phyloP scores from a whole-genome alignment of 805 yeast genomes.

The Teunomyces tritomae region DNA sequence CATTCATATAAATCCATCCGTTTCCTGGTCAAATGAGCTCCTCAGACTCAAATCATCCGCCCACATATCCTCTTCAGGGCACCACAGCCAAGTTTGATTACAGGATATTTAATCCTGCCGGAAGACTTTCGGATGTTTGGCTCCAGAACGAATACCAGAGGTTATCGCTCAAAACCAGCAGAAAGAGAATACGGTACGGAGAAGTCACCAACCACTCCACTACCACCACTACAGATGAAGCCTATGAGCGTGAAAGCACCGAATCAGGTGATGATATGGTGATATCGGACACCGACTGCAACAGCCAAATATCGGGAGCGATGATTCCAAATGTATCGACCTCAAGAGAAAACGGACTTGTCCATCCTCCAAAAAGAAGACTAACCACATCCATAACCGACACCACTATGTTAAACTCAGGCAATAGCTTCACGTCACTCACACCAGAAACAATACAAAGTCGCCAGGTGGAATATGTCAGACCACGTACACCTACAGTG shows the following conservation, averaged over 20 bases:
- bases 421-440: background rate
- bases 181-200: slow-evolving; percentile 18
- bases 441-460: slow-evolving; percentile 1
- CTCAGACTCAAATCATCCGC: slow-evolving; percentile 23
- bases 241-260: slow-evolving; percentile 12
- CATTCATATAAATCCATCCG: background rate
- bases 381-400: slow-evolving; percentile 14
- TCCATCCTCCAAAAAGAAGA: slow-evolving; percentile 40
- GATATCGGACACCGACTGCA: slow-evolving; percentile 33
- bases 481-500: slow-evolving; percentile 28
- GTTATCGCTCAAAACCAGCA: slow-evolving; percentile 17
- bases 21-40: background rate
- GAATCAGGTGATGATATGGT: slow-evolving; percentile 35
- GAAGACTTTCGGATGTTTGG: slow-evolving; percentile 33
- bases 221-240: slow-evolving; percentile 14
- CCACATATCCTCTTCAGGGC: slow-evolving; percentile 32
- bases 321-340: slow-evolving; percentile 8
- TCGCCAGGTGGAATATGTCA: background rate
- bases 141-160: slow-evolving; percentile 26
- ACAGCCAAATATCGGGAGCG: slow-evolving; percentile 18
- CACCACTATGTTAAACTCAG: slow-evolving; percentile 1
- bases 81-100: slow-evolving; percentile 31
- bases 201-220: slow-evolving; percentile 9
- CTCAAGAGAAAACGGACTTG: slow-evolving; percentile 16
- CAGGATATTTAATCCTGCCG: slow-evolving; percentile 26